Base-by-base conservation (phyloP, 2,329 filamentous ascomycete species). In the Ceratocystis destructans region DNA sequence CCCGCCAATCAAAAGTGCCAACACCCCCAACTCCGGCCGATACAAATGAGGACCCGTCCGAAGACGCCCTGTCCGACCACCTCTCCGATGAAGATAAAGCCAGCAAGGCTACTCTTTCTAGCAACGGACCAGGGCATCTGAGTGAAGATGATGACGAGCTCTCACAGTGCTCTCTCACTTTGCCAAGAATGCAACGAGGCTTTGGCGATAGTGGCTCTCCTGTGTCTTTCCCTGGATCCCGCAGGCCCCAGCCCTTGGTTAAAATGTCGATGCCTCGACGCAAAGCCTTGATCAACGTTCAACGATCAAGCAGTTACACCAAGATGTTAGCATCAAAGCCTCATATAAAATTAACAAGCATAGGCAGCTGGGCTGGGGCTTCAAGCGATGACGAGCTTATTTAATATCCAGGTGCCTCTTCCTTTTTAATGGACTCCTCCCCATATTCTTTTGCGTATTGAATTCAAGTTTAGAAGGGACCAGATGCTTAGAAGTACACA, bases 331-430 rank as follows among this genome's bases (percentile, higher is more conserved):
- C 44, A 25, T 63, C 61, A 7, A 48, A n/a, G 8, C 28, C 55
- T 17, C 22, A 17, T 10, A 37, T 45, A 15, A 59, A 22, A 33
- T 31, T 68, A 28, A 65, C 63, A 6, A 62, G 25, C 8, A 65
- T 68, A 2, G 63, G 66, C 5, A 41, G 15, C n/a, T 68, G 66
- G 66, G 31, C 22, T n/a, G 66, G 28, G 6, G 63, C 45, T 33
- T 62, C 55, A 10, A 68, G 66, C 28, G 66, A 68, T 37, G 66
- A 68, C 8, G 66, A 68, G 22, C 48, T 53, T 28, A 53, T 53
- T 41, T 68, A 15, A 65, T 68, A 25, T 31, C 6, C 31, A 15
- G 15, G 17, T 25, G 22, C 2, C 5, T 12, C 5, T 28, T 53
- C 28, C 22, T 10, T 28, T 53, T 12, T 6, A 2, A 25, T 53